Base-by-base conservation (phyloP, 306 rosid genomes). In the Aeschynomene evenia region DNA sequence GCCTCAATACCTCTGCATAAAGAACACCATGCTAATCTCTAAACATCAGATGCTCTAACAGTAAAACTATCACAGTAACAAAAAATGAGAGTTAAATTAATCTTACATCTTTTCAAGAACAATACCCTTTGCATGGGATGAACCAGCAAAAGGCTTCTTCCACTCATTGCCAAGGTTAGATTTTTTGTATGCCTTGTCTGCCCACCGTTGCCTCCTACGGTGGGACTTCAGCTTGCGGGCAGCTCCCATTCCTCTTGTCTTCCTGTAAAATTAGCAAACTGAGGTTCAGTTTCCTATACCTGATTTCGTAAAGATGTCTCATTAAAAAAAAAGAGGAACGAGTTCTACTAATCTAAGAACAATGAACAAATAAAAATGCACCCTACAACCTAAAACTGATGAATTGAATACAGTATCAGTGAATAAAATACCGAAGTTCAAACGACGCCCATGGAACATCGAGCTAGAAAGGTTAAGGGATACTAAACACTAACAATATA, bases 121-220 rank as follows among this genome's bases (percentile, higher is more conserved):
- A 63, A 89, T 89, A 5, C 96, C 96, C 66, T 89, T 89, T 0
- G 96, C 96, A 21, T 89, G 96, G 40, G 92, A 89, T 43, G 96
- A 89, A n/a, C 96, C 96, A 7, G 96, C 90, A 55, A 89, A 89
- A 39, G 96, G 96, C 66, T 89, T 89, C 80, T 89, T 89, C 96
- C 96, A 89, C 54, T 88, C 95, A 65, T 88, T 88, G 5, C 95
- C 95, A 62, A 86, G 91, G 36, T 86, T 79, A 48, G 91, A 86
- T 50, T 86, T 86, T 6, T 86, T 86, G 86, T 86, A 86, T n/a
- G 91, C n/a, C 64, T 86, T 86, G 60, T 86, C 86, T 0, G 91
- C 91, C 91, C 91, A 86, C 74, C 91, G 61, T 81, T 86, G 88
- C 77, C 79, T 75, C 53, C 84, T 81, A 20, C 88, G 91, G 78